Evolutionary conservation across 2,329 filamentous ascomycete genomes (phyloP).

Genomic region (Ophiostoma montium): DNA sequence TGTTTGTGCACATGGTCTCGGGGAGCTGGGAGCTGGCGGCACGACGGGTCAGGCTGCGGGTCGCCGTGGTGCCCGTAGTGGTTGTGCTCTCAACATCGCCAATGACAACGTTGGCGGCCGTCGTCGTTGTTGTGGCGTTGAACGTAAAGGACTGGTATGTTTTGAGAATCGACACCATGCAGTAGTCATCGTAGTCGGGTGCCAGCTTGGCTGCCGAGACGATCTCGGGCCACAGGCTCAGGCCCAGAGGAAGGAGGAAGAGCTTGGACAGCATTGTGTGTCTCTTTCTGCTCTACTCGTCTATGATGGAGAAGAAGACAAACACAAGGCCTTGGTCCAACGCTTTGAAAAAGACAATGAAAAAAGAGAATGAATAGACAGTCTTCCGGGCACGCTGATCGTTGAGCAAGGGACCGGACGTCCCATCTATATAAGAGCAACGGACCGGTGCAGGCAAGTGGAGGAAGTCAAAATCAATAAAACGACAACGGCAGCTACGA

Average conservation of each 20-base stretch:
- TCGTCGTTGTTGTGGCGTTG: neutral
- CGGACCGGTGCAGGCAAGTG: neutral
- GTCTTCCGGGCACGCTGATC: neutral
- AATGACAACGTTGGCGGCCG: neutral
- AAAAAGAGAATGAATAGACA: neutral
- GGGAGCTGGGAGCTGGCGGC: neutral
- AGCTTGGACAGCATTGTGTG: neutral
- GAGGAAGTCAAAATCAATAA: neutral
- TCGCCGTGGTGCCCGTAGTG: too few relatives aligned
- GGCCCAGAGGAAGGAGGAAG: neutral
- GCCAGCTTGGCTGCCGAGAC: neutral
- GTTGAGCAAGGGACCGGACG: neutral
- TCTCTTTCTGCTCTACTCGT: too few relatives aligned
- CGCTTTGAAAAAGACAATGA: neutral
- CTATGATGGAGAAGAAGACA: neutral
- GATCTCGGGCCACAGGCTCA: neutral
- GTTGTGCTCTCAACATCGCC: neutral
- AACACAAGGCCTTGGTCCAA: neutral
- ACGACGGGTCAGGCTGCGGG: neutral
- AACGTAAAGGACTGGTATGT: neutral
- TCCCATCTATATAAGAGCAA: neutral
- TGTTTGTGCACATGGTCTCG: neutral
- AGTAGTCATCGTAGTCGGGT: neutral
- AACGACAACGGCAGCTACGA: neutral
- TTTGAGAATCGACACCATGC: neutral